These are phyloP conservation scores for Thamnidium elegans DNA, from an alignment of 192 early-diverging fungal genomes.

Conservation along the genomic window DNA sequence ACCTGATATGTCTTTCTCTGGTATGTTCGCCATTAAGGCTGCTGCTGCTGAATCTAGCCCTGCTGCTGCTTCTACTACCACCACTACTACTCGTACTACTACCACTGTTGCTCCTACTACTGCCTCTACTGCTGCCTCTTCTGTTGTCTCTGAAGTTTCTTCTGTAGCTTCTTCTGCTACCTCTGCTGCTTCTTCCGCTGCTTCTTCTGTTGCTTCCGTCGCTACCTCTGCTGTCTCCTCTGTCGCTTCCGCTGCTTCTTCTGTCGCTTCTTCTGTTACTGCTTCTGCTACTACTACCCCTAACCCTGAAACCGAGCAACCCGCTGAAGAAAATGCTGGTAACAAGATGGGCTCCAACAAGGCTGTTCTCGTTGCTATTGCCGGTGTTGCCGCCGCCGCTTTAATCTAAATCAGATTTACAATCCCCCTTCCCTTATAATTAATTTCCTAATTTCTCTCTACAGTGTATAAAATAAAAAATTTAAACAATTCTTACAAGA, in stretches of 20 bases:
- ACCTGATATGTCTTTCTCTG: slow-evolving; percentile 30
- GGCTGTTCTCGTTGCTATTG: slow-evolving; percentile 14
- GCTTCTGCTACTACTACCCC: slow-evolving; percentile 11
- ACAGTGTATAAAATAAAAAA: too few relatives aligned
- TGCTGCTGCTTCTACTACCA: slow-evolving; percentile 3
- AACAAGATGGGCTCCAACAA: slow-evolving; percentile 12
- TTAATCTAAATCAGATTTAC: slow-evolving; percentile 13
- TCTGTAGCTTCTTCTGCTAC: not conserved
- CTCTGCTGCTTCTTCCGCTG: not conserved
- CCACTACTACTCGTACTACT: not conserved
- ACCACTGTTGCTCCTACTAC: not conserved
- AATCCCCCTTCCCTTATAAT: too few relatives aligned
- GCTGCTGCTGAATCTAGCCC: slow-evolving; percentile 11
- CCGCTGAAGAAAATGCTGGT: not conserved
- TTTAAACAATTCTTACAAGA: too few relatives aligned
- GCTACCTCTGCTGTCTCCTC: slow-evolving; percentile 2
- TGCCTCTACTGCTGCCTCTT: not conserved
- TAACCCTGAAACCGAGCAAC: not conserved
- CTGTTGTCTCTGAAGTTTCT: not conserved
- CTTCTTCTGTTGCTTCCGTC: not conserved
- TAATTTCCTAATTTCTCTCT: too few relatives aligned
- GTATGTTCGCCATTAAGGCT: slow-evolving; percentile 29
- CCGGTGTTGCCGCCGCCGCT: slow-evolving; percentile 22
- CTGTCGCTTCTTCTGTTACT: not conserved
- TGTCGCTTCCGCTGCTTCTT: not conserved